Conservation (phyloP, 495 filamentous ascomycete genomes). For the Talaromyces thailandensis region DNA sequence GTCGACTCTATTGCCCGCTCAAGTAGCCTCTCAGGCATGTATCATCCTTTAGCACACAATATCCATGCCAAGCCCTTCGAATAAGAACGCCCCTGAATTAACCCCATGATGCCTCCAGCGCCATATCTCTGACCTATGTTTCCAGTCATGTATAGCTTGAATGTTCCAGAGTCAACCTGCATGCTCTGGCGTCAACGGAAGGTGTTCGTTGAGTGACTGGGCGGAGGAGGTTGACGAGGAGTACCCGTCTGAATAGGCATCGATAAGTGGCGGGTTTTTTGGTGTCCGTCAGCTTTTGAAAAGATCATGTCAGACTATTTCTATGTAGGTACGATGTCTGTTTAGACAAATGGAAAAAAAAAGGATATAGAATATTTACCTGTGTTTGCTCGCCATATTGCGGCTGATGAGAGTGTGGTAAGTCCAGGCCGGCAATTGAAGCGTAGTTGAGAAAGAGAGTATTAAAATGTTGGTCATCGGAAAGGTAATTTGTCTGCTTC, state of each 20-base stretch:
- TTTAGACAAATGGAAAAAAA: slow-evolving; percentile 10
- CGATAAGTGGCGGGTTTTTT: slow-evolving; percentile 83
- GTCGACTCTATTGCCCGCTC: not conserved
- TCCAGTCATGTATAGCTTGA: not conserved
- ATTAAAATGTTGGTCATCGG: slow-evolving; percentile 57
- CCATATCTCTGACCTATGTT: not conserved
- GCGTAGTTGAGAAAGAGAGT: slow-evolving; percentile 72
- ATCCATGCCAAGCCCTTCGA: not conserved
- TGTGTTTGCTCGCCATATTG: slow-evolving; percentile 53
- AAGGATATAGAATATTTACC: slow-evolving; percentile 51
- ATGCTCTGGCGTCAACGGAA: slow-evolving; percentile 31
- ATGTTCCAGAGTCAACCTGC: slow-evolving; percentile 23
- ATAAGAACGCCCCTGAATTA: not conserved
- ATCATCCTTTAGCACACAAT: not conserved
- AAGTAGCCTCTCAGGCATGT: not conserved
- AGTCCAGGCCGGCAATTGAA: slow-evolving; percentile 66
- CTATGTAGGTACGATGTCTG: not conserved
- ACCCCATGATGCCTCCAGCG: not conserved
- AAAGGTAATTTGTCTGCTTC: slow-evolving; percentile 47
- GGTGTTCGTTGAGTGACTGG: slow-evolving; percentile 25
- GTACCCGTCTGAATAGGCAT: slow-evolving; percentile 72
- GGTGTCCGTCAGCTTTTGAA: slow-evolving; percentile 6
- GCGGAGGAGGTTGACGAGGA: slow-evolving; percentile 41
- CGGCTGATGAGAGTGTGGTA: slow-evolving; percentile 31
- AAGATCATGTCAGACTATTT: slow-evolving; percentile 10